Evolutionary conservation across 257 asterid genomes (phyloP).

Genomic region (Nicotiana knightiana): DNA sequence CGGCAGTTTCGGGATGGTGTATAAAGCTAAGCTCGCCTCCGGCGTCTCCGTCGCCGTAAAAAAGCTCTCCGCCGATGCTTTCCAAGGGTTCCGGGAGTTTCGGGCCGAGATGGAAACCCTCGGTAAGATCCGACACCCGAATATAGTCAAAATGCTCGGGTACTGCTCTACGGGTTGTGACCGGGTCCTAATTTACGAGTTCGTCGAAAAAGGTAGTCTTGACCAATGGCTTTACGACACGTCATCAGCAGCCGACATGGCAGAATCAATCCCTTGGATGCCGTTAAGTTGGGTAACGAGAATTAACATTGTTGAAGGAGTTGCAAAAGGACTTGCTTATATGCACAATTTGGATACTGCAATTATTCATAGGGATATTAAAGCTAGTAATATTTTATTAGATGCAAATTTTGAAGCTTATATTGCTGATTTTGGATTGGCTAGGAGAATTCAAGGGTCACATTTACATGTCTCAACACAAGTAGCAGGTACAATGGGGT

Average conservation of each 20-base stretch:
- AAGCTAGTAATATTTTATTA: conserved; percentile 60
- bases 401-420: conserved; percentile 56
- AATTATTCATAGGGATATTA: conserved; percentile 73
- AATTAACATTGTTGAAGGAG: conserved; percentile 45
- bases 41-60: conserved; percentile 70
- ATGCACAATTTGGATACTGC: conserved; percentile 58
- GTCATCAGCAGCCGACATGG: conserved; percentile 30
- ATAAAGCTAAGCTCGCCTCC: conserved; percentile 63
- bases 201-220: conserved; percentile 65
- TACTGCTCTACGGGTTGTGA: conserved; percentile 61
- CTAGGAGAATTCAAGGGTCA: conserved; percentile 55
- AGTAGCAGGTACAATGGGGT: conserved; percentile 93
- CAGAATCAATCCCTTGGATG: not conserved
- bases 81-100: conserved; percentile 82
- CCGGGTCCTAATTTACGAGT: conserved; percentile 72
- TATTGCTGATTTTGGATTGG: conserved; percentile 86
- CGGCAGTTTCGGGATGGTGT: conserved; percentile 86
- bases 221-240: conserved; percentile 89
- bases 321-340: conserved; percentile 57
- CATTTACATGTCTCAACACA: conserved; percentile 82
- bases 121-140: conserved; percentile 63
- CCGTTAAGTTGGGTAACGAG: conserved; percentile 67
- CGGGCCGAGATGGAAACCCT: conserved; percentile 95
- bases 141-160: conserved; percentile 69
- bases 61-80: conserved; percentile 66